These are phyloP conservation scores for Dendrobium officinale DNA, from an alignment of 106 monocot species.

Conservation along the genomic window DNA sequence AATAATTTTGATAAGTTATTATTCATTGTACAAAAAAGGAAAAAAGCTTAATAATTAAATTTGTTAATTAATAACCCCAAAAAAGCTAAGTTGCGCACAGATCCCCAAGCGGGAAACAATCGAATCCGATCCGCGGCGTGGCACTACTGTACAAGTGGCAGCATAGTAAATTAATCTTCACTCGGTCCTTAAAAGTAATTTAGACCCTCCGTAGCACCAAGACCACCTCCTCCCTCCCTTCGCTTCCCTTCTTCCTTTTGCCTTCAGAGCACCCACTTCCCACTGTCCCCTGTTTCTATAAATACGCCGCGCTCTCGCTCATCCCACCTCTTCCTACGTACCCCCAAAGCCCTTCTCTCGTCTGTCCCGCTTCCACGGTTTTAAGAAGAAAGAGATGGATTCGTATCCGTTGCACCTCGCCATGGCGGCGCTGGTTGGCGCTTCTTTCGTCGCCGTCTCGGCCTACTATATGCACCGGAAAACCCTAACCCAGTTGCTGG, in stretches of 20 bases:
- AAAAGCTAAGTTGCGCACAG: too few species aligned
- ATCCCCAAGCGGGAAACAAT: too few species aligned
- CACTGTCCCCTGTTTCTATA: conserved; percentile 2
- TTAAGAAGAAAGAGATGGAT: conserved; percentile 26
- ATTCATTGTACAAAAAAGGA: too few species aligned
- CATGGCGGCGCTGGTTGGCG: conserved; percentile 80
- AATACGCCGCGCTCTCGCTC: not conserved
- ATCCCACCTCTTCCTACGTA: not conserved
- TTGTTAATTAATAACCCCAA: too few species aligned
- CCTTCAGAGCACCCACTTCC: not conserved
- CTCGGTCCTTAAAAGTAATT: too few species aligned
- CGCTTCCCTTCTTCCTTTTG: not conserved
- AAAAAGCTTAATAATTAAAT: too few species aligned
- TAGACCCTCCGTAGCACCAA: too few species aligned
- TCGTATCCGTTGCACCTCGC: conserved; percentile 65
- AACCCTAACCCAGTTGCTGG: conserved; percentile 62
- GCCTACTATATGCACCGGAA: conserved; percentile 86
- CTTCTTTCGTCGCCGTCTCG: conserved; percentile 67
- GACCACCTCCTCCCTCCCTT: not conserved
- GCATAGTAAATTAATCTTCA: too few species aligned
- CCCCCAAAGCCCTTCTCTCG: too few species aligned
- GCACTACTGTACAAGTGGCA: too few species aligned
- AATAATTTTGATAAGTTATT: too few species aligned
- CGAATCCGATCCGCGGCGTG: too few species aligned
- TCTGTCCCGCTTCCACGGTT: not conserved